A percentile compares a stretch with the other conserved stretches of the same genome.
Conservation (phyloP, 805 yeast genomes). For the Metschnikowia picachoensis region DNA sequence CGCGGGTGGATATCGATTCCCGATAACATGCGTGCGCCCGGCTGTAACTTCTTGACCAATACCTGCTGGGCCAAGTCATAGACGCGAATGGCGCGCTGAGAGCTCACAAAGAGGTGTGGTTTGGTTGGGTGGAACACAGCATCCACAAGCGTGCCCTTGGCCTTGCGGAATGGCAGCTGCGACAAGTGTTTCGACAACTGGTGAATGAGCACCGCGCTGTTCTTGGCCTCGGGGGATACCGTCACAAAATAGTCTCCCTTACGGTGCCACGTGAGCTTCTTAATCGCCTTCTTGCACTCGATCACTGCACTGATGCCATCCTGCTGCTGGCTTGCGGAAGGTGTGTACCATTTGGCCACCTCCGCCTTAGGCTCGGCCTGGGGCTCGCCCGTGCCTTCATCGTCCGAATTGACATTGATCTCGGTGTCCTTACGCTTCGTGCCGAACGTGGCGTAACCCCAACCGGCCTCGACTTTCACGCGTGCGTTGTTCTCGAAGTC, state of each 20-base stretch:
- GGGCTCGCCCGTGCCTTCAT: conserved; percentile 24
- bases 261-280: conserved; percentile 90
- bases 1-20: conserved; percentile 91
- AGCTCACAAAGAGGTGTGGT: conserved; percentile 89
- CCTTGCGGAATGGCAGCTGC: conserved; percentile 91
- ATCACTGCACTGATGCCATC: conserved; percentile 73
- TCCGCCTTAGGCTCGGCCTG: conserved; percentile 24
- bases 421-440: conserved; percentile 42
- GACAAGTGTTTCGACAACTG: conserved; percentile 92
- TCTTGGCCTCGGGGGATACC: conserved; percentile 90
- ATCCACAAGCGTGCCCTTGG: conserved; percentile 92
- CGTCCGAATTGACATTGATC: conserved; percentile 35
- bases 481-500: conserved; percentile 80
- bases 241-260: conserved; percentile 96
- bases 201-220: conserved; percentile 87
- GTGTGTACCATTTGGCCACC: conserved; percentile 80
- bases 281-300: conserved; percentile 62
- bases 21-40: conserved; percentile 95
- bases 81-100: conserved; percentile 87
- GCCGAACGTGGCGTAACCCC: conserved; percentile 76
- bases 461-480: conserved; percentile 80
- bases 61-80: conserved; percentile 88
- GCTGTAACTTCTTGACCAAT: conserved; percentile 76
- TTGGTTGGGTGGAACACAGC: conserved; percentile 96
- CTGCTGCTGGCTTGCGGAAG: conserved; percentile 53